These are phyloP conservation scores for Lipomyces sp. DNA, from an alignment of 805 yeast species.

Conservation along the genomic window DNA sequence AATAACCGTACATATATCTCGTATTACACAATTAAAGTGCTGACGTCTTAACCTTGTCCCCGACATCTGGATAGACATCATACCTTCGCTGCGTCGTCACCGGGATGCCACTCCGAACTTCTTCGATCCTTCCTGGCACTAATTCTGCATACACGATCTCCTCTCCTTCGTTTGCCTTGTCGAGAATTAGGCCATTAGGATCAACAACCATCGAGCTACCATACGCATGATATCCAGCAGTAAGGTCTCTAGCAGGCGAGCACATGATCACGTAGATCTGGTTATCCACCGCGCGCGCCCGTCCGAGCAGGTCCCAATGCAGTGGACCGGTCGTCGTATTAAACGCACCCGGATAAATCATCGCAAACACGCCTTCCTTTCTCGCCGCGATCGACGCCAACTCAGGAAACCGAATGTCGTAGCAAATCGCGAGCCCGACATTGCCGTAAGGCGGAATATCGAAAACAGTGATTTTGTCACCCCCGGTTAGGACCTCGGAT, in stretches of 20 bases:
- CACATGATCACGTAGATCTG: constrained; percentile 89
- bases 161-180: constrained; percentile 80
- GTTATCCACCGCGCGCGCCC: constrained; percentile 85
- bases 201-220: constrained; percentile 88
- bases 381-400: constrained; percentile 68
- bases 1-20: background rate
- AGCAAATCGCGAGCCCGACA: constrained; percentile 82
- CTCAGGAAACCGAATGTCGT: constrained; percentile 88
- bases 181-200: constrained; percentile 85
- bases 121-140: constrained; percentile 62
- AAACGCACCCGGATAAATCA: constrained; percentile 90
- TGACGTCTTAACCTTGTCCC: constrained; percentile 18
- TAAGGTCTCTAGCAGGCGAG: constrained; percentile 92
- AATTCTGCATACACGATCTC: constrained; percentile 75
- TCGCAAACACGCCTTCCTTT: constrained; percentile 70
- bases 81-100: constrained; percentile 71
- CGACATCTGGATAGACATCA: constrained; percentile 62
- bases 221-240: constrained; percentile 79
- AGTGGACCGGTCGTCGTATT: constrained; percentile 89
- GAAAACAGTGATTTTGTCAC: constrained; percentile 79
- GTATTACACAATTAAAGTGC: constrained; percentile 3
- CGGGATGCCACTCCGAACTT: constrained; percentile 70
- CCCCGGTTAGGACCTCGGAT: constrained; percentile 73
- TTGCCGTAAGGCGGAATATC: constrained; percentile 66
- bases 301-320: constrained; percentile 83